Conservation (phyloP, 2,329 filamentous ascomycete species). For the Coniochaeta hoffmannii region DNA sequence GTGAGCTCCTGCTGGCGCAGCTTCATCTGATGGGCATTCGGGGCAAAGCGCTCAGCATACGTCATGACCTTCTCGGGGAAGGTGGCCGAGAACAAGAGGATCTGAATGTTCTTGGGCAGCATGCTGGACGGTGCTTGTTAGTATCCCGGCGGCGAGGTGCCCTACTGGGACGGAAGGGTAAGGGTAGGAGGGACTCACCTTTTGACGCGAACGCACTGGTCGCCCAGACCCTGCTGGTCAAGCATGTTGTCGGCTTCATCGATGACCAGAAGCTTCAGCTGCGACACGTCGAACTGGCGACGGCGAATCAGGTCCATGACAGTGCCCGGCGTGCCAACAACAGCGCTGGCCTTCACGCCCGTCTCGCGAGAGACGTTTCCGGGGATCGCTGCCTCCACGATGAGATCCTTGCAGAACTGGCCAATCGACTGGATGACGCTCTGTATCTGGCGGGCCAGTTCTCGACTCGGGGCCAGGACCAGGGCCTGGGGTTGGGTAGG, state of each 20-base stretch:
- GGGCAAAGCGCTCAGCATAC: slow-evolving; percentile 80
- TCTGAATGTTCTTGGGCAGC: slow-evolving; percentile 69
- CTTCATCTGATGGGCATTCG: slow-evolving; percentile 78
- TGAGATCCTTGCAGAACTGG: slow-evolving; percentile 68
- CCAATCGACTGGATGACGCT: slow-evolving; percentile 80
- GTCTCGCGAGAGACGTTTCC: slow-evolving; percentile 63
- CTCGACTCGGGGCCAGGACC: slow-evolving; percentile 84
- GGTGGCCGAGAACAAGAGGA: slow-evolving; percentile 92
- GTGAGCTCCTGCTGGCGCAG: slow-evolving; percentile 87
- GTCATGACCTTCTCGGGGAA: slow-evolving; percentile 78
- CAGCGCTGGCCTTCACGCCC: slow-evolving; percentile 65
- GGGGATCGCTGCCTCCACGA: slow-evolving; percentile 76
- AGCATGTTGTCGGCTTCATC: slow-evolving; percentile 99
- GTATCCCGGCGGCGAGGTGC: neutral
- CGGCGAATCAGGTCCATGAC: slow-evolving; percentile 80
- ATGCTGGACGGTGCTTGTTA: slow-evolving; percentile 42
- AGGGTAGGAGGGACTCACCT: too few species aligned
- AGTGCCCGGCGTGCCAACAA: slow-evolving; percentile 91
- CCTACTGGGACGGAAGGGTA: neutral
- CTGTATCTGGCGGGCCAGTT: slow-evolving; percentile 90
- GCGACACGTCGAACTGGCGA: slow-evolving; percentile 61
- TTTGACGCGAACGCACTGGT: slow-evolving; percentile 90
- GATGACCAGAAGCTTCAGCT: slow-evolving; percentile 77
- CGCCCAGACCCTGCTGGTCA: slow-evolving; percentile 88
- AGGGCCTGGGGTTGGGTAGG: slow-evolving; percentile 73